Evolutionary conservation across 768 basidiomycete genomes (phyloP).

Genomic region (Pleurotus ostreatus): DNA sequence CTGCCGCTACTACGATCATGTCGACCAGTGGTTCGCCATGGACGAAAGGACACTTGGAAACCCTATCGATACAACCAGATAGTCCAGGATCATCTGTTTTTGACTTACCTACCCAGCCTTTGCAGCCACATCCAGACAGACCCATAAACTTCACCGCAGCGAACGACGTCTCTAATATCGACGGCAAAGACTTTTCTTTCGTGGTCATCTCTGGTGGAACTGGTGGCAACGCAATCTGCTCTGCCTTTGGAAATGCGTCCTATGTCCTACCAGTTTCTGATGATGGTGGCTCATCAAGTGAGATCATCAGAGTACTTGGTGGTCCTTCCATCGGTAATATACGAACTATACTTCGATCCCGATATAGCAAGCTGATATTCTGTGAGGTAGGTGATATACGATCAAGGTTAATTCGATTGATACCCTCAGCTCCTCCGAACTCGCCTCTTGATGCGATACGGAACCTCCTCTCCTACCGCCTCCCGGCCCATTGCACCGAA

Average conservation of each 20-base stretch:
- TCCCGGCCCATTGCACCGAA: slow-evolving; percentile 66
- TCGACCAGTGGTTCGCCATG: not conserved
- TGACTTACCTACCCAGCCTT: slow-evolving; percentile 56
- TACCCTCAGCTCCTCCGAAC: slow-evolving; percentile 55
- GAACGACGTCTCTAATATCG: not conserved
- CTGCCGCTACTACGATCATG: not conserved
- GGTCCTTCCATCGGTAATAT: slow-evolving; percentile 76
- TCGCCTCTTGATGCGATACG: slow-evolving; percentile 74
- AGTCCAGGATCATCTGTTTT: slow-evolving; percentile 75
- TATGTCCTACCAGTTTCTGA: slow-evolving; percentile 93
- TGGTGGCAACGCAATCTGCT: slow-evolving; percentile 87
- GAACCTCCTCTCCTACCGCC: slow-evolving; percentile 72
- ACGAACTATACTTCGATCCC: slow-evolving; percentile 8
- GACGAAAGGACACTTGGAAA: not conserved
- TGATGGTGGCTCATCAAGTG: slow-evolving; percentile 92
- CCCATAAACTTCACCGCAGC: not conserved
- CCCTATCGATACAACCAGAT: slow-evolving; percentile 19
- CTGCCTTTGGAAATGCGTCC: slow-evolving; percentile 73
- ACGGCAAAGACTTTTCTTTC: slow-evolving; percentile 35
- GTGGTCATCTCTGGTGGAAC: slow-evolving; percentile 91
- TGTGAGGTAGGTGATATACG: slow-evolving; percentile 70
- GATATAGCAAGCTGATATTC: not conserved
- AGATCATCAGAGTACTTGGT: slow-evolving; percentile 88
- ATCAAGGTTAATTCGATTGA: slow-evolving; percentile 84
- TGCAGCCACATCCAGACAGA: slow-evolving; percentile 1